Evolutionary conservation across 208 protist genomes (phyloP).

Genomic region (Porcisia deanei): DNA sequence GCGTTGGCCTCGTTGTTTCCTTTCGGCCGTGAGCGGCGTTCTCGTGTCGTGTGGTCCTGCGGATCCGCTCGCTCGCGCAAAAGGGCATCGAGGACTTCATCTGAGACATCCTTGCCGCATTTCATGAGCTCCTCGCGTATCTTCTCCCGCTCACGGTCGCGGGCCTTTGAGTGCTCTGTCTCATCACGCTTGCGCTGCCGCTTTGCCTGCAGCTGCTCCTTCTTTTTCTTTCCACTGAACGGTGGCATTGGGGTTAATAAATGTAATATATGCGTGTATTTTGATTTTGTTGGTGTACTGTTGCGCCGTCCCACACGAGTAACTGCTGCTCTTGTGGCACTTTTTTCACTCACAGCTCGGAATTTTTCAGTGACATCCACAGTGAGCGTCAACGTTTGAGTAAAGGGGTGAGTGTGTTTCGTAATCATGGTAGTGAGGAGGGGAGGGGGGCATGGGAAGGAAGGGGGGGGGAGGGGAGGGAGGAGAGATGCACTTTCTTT

Average conservation of each 20-base stretch:
- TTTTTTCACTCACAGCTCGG: too few species aligned
- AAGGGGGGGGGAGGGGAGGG: too few species aligned
- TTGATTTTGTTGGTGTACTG: too few species aligned
- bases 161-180: slow-evolving; percentile 23
- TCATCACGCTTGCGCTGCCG: slow-evolving; percentile 75
- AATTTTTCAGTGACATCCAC: too few species aligned
- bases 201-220: slow-evolving; percentile 90
- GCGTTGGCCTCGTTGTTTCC: slow-evolving; percentile 7
- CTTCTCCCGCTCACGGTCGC: slow-evolving; percentile 29
- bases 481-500: too few species aligned
- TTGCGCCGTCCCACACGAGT: too few species aligned
- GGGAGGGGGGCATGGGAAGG: too few species aligned
- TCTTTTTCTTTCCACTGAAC: slow-evolving; percentile 93
- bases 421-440: too few species aligned
- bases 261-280: not conserved
- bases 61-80: slow-evolving; percentile 15
- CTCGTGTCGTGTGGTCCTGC: slow-evolving; percentile 6
- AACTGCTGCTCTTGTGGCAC: too few species aligned
- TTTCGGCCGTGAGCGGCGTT: slow-evolving; percentile 5
- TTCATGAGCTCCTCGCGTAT: slow-evolving; percentile 27
- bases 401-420: too few species aligned
- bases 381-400: too few species aligned
- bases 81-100: slow-evolving; percentile 20
- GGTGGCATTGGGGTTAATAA: slow-evolving; percentile 36
- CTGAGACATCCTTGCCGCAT: slow-evolving; percentile 24